Conservation (phyloP, 2,329 filamentous ascomycete species). For the Byssothecium circinans region DNA sequence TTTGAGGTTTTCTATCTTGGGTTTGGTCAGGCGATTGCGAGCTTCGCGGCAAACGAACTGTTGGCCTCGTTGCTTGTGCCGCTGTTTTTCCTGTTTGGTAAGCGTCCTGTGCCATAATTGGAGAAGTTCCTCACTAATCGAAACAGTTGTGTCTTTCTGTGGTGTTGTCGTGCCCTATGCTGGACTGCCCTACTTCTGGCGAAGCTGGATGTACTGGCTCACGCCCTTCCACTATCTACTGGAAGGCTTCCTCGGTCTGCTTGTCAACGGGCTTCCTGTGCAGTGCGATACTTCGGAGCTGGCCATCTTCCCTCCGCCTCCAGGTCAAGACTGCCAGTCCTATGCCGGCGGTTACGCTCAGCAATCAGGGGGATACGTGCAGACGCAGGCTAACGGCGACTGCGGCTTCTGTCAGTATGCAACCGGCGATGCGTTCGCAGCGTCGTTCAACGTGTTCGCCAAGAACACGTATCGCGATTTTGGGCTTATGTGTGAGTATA, state of each 20-base stretch:
- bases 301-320: conserved; percentile 62
- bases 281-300: conserved; percentile 60
- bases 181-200: conserved; percentile 67
- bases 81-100: conserved; percentile 65
- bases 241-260: conserved; percentile 61
- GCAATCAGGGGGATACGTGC: conserved; percentile 63
- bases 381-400: conserved; percentile 55
- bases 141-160: conserved; percentile 66
- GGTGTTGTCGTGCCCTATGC: conserved; percentile 71
- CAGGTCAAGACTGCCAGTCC: conserved; percentile 60
- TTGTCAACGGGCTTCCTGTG: conserved; percentile 59
- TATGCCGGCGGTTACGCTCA: conserved; percentile 60
- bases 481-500: conserved; percentile 57
- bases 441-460: conserved; percentile 63
- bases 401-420: conserved; percentile 68
- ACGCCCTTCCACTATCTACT: conserved; percentile 70
- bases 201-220: conserved; percentile 52
- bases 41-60: conserved; percentile 59
- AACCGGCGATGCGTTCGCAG: conserved; percentile 61
- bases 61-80: conserved; percentile 68
- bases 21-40: conserved; percentile 64
- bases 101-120: conserved; percentile 1
- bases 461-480: conserved; percentile 67
- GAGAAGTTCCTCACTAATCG: conserved; percentile 2
- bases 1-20: conserved; percentile 68